A percentile compares a stretch with the other conserved stretches of the same genome.
Evolutionary conservation across 495 filamentous ascomycete species (phyloP).

Genomic region (Eremomyces bilateralis): DNA sequence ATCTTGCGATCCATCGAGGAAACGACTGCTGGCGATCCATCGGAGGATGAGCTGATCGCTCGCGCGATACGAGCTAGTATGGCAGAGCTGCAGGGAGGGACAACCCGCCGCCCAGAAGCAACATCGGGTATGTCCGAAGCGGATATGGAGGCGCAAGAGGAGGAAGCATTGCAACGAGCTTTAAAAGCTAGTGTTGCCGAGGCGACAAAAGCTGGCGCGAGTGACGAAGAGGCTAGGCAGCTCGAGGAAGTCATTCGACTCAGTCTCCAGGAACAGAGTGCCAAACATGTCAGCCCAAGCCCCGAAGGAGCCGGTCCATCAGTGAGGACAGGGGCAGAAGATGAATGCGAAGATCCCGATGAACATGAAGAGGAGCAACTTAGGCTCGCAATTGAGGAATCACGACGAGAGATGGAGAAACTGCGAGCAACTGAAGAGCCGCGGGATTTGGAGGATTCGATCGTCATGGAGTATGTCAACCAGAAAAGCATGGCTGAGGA

Average conservation of each 20-base stretch:
- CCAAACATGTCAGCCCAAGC: too few species aligned
- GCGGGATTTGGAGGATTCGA: slow-evolving; percentile 41
- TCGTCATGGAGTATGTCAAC: slow-evolving; percentile 57
- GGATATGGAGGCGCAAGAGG: slow-evolving; percentile 12
- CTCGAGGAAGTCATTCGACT: slow-evolving; percentile 35
- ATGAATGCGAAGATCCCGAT: slow-evolving; percentile 1
- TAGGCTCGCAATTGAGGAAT: slow-evolving; percentile 12
- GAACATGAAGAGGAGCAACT: slow-evolving; percentile 26
- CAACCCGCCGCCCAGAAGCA: too few species aligned
- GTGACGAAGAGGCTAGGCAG: slow-evolving; percentile 9
- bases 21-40: slow-evolving; percentile 41
- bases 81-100: slow-evolving; percentile 31
- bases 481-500: slow-evolving; percentile 53
- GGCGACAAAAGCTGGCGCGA: slow-evolving; percentile 3
- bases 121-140: too few species aligned
- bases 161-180: slow-evolving; percentile 15
- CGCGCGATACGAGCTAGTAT: slow-evolving; percentile 47
- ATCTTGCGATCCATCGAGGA: slow-evolving; percentile 44
- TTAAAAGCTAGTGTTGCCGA: slow-evolving; percentile 14
- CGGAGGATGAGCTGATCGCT: slow-evolving; percentile 48
- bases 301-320: slow-evolving; percentile 2
- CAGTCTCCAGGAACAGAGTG: slow-evolving; percentile 28
- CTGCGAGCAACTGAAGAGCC: slow-evolving; percentile 18
- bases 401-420: slow-evolving; percentile 9
- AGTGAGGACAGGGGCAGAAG: slow-evolving; percentile 9